Percentiles rank a stretch among this genome's conserved stretches.
Evolutionary conservation across 164 flowering plant species (phyloP).

Genomic region (Magnolia sinica): DNA sequence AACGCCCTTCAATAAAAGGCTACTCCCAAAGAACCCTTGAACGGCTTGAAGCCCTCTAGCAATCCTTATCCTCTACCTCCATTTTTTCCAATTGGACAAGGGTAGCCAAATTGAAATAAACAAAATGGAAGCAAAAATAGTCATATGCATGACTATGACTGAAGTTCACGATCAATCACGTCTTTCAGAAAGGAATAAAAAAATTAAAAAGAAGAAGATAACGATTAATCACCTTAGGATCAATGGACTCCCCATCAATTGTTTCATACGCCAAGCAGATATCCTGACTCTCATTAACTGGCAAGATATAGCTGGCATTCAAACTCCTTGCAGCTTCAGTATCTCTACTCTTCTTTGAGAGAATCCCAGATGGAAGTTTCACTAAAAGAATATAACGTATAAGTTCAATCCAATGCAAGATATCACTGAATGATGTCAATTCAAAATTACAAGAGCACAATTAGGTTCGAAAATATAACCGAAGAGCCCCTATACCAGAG

Average conservation of each 20-base stretch:
- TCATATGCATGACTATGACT: neutral
- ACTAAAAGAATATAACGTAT: neutral
- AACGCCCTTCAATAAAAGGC: too few species aligned
- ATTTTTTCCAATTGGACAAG: neutral
- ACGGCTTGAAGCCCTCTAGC: neutral
- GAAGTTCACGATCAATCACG: neutral
- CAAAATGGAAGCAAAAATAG: neutral
- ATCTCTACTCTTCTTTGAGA: constrained; percentile 36
- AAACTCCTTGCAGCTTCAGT: constrained; percentile 27
- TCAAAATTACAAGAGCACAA: neutral
- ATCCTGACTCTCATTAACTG: constrained; percentile 32
- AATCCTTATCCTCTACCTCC: neutral
- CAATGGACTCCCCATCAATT: constrained; percentile 21
- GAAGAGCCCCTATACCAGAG: too few species aligned
- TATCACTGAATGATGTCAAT: neutral
- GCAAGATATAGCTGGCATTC: constrained; percentile 27
- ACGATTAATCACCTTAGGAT: constrained; percentile 43
- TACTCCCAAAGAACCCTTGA: too few species aligned
- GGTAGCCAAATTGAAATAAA: neutral
- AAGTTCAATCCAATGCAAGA: neutral
- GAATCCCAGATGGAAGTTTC: constrained; percentile 35
- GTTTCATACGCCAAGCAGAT: constrained; percentile 29
- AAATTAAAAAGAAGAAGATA: neutral
- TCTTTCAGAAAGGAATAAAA: too few species aligned
- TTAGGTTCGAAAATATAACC: neutral